Evolutionary conservation across 345 rosid species (phyloP), one percentile per base, ranked within the genome.

Genomic region (Pugionium cornutum): DNA sequence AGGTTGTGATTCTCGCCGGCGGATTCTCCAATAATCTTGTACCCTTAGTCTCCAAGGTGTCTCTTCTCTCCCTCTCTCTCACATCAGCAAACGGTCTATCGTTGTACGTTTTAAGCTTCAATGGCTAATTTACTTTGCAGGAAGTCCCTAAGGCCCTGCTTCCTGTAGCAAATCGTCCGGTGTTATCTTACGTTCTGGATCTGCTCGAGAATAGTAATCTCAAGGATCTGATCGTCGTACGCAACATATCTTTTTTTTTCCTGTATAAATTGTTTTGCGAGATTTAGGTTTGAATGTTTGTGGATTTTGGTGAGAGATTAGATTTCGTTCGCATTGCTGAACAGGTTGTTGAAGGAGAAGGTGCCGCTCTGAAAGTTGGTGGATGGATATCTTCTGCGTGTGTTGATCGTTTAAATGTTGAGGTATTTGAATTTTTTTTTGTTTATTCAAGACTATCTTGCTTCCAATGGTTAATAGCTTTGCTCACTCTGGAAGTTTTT

Each of bases 261-360:
- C 10, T 7, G n/a, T 1, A 40, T 2, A 7, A 9, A 1, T 4
- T 44, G 29, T 49, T 4, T 1, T 28, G 1, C 3, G 25, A 34
- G 9, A 62, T 39, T 49, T 55, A 9, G 36, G 37, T 8, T 40
- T 61, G 43, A 42, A 54, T 35, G 64, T 68, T 57, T 5, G 9
- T 28, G 1, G 54, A 45, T 51, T 35, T 48, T 54, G 1, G 6
- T 54, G 25, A 43, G 35, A 48, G 26, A 27, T 73, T 53, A 2
- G 64, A 7, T 32, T 62, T 32, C 46, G 51, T 27, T 66, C 40
- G 43, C 31, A 48, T 50, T 55, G 28, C 7, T 74, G 70, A 49
- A 49, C 58, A 92, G 98, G 98, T 92, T 64, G 99, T 94, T 66
- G 99, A 94, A 83, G 99, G 97, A 42, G 73, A 80, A 67, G 90